phyloP scores from a whole-genome alignment of 805 yeast species.

The Saccharomyces mikatae region DNA sequence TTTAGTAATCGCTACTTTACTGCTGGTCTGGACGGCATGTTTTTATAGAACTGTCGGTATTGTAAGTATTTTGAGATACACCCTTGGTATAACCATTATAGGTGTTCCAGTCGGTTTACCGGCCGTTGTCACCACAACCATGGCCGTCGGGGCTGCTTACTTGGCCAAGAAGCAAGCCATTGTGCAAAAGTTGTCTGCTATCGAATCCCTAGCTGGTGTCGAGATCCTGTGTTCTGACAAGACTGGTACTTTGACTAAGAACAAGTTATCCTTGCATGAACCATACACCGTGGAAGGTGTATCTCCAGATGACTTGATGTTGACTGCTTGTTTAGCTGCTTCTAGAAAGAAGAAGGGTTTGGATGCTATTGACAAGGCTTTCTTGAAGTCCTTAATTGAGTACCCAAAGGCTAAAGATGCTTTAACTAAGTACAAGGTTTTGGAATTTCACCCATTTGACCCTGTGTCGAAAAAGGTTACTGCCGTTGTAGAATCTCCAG shows the following conservation, averaged over 20 bases:
- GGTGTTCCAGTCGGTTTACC: conserved; percentile 99
- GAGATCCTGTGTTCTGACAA: conserved; percentile 96
- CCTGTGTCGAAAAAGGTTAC: conserved; percentile 96
- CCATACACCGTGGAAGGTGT: conserved; percentile 98
- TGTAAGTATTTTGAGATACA: conserved; percentile 82
- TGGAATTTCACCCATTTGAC: conserved; percentile 95
- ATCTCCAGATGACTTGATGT: conserved; percentile 90
- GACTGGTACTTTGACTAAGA: conserved; percentile 96
- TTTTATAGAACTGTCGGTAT: conserved; percentile 88
- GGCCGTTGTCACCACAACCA: conserved; percentile 96
- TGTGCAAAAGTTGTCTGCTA: conserved; percentile 93
- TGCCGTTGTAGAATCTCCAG: conserved; percentile 92
- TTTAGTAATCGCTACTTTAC: conserved; percentile 76
- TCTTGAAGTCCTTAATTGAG: conserved; percentile 77
- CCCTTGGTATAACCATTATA: conserved; percentile 89
- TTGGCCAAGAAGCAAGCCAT: conserved; percentile 94
- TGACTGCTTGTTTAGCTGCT: conserved; percentile 96
- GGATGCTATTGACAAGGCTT: conserved; percentile 95
- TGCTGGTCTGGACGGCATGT: conserved; percentile 86
- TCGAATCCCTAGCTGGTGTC: conserved; percentile 95
- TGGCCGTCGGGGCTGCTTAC: conserved; percentile 99
- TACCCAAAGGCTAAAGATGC: conserved; percentile 93
- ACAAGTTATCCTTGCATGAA: conserved; percentile 90
- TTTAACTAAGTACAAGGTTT: conserved; percentile 85
- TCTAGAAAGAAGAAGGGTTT: conserved; percentile 97